Evolutionary conservation across 371 early-diverging fungal species (phyloP), one percentile per base, ranked within the genome.

Genomic region (Furculomyces boomerangus): DNA sequence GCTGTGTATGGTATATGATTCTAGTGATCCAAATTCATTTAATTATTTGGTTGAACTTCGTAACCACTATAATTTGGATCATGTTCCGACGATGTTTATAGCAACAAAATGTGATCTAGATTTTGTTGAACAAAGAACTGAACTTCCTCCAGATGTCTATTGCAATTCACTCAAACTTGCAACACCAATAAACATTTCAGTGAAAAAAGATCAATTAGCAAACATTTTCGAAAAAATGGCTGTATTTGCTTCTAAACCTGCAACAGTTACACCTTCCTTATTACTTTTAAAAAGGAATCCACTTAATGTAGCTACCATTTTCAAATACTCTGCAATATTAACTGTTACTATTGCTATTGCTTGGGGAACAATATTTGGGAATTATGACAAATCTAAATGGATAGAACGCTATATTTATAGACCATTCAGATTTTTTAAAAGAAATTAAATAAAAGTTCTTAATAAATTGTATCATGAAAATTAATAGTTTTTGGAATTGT

Each of bases 51-150:
- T 83, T 1, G 75, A 81, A 20, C 65, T 93, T 58, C 62, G 90
- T 62, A 87, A 77, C 64, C 79, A 84, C 50, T 88, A 85, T 67
- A 77, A 85, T 49, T 63, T 92, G 27, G 86, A 85, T 48, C 73
- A 83, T 62, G 61, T 90, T 32, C 94, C 97, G 0, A 76, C 78
- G 27, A 81, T 94, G 2, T 86, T 91, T 67, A 87, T 94, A 26
- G 92, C 93, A 0, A 90, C 93, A 14, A 93, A 94, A 63, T 83
- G 87, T 56, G 97, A 96, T 60, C 67, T 82, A 28, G 93, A 93
- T 61, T 65, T 84, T 20, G 94, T 93, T 0, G 83, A 83, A 30
- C 84, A 83, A 63, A 72, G 77, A 24, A 43, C 63, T 13, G 64
- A 57, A 24, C 72, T 82, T 25, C 93, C 89, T 43, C 97, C 94